Evolutionary conservation across 441 rosid species (phyloP).

Genomic region (Brassica hybrid): DNA sequence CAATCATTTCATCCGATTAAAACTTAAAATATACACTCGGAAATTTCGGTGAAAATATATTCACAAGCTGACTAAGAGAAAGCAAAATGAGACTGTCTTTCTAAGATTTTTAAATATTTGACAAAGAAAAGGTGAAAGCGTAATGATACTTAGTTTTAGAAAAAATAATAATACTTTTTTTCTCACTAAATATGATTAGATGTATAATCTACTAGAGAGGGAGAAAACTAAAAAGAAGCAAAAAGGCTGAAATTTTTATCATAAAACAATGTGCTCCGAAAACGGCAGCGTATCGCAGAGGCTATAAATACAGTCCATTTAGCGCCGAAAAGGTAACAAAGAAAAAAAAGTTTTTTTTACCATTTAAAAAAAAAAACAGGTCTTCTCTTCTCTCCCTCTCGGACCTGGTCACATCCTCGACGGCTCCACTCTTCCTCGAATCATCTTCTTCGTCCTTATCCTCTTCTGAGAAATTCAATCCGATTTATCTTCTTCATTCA

Average conservation of each 20-base stretch:
- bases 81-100: constrained; percentile 22
- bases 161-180: not conserved
- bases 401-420: constrained; percentile 36
- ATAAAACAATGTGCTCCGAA: not conserved
- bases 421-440: constrained; percentile 40
- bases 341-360: not conserved
- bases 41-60: not conserved
- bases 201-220: not conserved
- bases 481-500: not conserved
- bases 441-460: constrained; percentile 20
- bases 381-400: constrained; percentile 18
- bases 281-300: constrained; percentile 12
- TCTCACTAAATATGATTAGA: not conserved
- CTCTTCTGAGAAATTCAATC: not conserved
- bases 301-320: constrained; percentile 25
- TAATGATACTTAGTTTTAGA: too few species aligned
- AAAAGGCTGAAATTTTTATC: not conserved
- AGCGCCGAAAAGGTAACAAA: constrained; percentile 40
- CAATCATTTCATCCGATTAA: not conserved
- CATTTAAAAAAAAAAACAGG: not conserved
- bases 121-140: constrained; percentile 25
- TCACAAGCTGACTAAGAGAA: not conserved
- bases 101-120: constrained; percentile 13
- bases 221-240: not conserved
- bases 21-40: not conserved